Conservation (phyloP, 2,329 filamentous ascomycete species). For the Trichoderma gracile region DNA sequence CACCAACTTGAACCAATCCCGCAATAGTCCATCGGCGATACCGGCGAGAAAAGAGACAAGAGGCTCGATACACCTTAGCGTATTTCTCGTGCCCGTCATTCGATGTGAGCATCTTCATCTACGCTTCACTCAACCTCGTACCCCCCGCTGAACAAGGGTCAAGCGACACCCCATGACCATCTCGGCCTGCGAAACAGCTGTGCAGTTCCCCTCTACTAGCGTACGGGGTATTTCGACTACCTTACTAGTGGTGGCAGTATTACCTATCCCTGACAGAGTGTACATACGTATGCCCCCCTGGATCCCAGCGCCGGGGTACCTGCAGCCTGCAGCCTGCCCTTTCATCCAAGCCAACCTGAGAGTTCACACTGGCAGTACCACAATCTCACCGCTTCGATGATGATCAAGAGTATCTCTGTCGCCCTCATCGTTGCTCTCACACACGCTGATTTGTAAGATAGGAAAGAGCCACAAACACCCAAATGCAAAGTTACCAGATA, state of each 20-base stretch:
- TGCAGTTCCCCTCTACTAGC: not conserved
- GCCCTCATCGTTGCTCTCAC: not conserved
- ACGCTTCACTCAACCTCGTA: not conserved
- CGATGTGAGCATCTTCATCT: too few species aligned
- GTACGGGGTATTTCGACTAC: not conserved
- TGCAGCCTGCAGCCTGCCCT: constrained; percentile 21
- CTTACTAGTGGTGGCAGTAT: too few species aligned
- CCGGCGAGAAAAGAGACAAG: not conserved
- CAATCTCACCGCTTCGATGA: constrained; percentile 22
- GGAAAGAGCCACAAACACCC: not conserved
- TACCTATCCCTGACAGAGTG: too few species aligned
- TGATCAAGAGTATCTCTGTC: not conserved
- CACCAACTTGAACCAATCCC: not conserved
- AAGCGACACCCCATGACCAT: not conserved
- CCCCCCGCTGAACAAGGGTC: too few species aligned
- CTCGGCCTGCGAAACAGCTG: not conserved
- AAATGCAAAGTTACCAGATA: constrained; percentile 30
- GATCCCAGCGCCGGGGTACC: constrained; percentile 4
- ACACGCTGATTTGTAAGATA: not conserved
- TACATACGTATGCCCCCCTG: too few species aligned
- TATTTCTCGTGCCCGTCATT: not conserved
- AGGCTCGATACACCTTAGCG: not conserved
- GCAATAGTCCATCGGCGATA: not conserved
- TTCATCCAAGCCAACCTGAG: not conserved
- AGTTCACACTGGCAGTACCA: not conserved